Evolutionary conservation across 2,329 filamentous ascomycete species (phyloP), one percentile per base, ranked within the genome.

Genomic region (Lasiodiplodia citricola): DNA sequence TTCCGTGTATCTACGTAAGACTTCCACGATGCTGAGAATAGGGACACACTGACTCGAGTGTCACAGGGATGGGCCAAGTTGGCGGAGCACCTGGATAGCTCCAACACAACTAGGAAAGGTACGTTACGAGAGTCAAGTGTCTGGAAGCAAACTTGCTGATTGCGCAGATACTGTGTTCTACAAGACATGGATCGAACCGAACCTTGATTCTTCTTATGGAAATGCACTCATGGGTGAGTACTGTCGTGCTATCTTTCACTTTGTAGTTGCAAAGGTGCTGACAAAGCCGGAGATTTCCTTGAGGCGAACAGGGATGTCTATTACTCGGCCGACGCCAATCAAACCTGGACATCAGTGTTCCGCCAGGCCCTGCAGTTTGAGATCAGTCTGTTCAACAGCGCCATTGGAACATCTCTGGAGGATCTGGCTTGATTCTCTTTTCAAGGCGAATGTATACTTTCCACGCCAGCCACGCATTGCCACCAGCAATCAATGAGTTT

Each of bases 331-430:
- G 37, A 51, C 41, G 16, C 41, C 16, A 62, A 62, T 25, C 25
- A 62, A 8, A 62, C 41, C 3, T 50, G 41, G 41, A 51, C 41
- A 13, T 21, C 58, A 2, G 41, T 51, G 8, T 62, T 62, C 41
- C 58, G 58, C 41, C 58, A 62, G 41, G 58, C 58, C 8, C 16
- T 62, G 10, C 58, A 51, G 18, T 62, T 50, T 28, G 58, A 62
- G 25, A 37, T 62, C 14, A 25, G 21, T 11, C 3, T 62, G 41
- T 62, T 62, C 18, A 10, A 51, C 1, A 50, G 41, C 41, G 41
- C 41, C 2, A 10, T 50, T 8, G 58, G 58, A 14, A 28, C 25
- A 35, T 35, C 58, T 41, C 10, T 62, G 25, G 25, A 35, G 21
- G 25, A 62, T 8, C 41, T 62, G 8, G 58, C 41, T 14, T 50